Conservation (phyloP, 495 filamentous ascomycete genomes). For the Monascus purpureus region DNA sequence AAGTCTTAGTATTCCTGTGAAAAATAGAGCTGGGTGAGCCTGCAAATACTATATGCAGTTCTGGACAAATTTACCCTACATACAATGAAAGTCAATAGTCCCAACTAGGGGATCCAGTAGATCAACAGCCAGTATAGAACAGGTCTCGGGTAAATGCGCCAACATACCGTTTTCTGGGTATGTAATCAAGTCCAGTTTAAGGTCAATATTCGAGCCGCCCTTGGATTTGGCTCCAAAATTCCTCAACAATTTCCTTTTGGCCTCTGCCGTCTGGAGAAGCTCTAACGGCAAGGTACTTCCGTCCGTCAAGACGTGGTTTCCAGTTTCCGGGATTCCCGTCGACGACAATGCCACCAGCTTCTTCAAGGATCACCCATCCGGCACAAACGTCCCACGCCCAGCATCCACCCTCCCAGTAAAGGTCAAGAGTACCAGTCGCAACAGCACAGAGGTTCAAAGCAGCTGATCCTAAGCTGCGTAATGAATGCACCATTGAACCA, state of each 20-base stretch:
- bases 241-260: constrained; percentile 62
- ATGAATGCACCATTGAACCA: constrained; percentile 71
- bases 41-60: no score
- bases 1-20: no score
- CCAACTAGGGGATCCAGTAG: no score
- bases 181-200: no score
- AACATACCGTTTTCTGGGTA: background rate
- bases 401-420: constrained; percentile 89
- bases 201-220: constrained; percentile 21
- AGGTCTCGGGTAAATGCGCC: no score
- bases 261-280: constrained; percentile 41
- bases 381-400: constrained; percentile 95
- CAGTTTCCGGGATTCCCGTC: constrained; percentile 67
- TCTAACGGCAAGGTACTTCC: constrained; percentile 68
- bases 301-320: constrained; percentile 58
- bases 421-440: constrained; percentile 63
- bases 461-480: constrained; percentile 64
- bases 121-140: no score
- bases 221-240: constrained; percentile 54
- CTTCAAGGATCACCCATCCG: constrained; percentile 74
- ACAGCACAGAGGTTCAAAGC: constrained; percentile 76
- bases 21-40: no score
- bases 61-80: no score
- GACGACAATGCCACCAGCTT: constrained; percentile 72
- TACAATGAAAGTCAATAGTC: no score